Percentiles rank a stretch among this genome's conserved stretches.
Evolutionary conservation across 345 rosid species (phyloP).

Genomic region (Eutrema heterophyllum): DNA sequence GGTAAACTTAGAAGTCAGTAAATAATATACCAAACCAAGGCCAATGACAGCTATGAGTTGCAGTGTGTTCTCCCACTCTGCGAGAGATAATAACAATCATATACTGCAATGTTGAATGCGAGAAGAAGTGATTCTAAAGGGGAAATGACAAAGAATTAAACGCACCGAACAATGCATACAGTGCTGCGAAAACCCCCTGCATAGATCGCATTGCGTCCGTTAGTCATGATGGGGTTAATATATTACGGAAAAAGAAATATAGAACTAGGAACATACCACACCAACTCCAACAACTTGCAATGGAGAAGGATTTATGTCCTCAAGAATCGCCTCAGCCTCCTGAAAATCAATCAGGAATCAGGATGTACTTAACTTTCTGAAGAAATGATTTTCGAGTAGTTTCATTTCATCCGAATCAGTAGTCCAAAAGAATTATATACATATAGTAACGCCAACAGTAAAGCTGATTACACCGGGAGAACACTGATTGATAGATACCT

Average conservation of each 20-base stretch:
- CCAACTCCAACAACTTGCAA: slow-evolving; percentile 61
- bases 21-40: slow-evolving; percentile 52
- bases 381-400: not conserved
- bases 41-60: slow-evolving; percentile 79
- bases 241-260: not conserved
- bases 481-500: slow-evolving; percentile 41
- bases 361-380: not conserved
- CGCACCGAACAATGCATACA: slow-evolving; percentile 65
- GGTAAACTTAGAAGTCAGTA: not conserved
- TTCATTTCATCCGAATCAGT: not conserved
- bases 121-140: not conserved
- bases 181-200: slow-evolving; percentile 61
- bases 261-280: slow-evolving; percentile 51
- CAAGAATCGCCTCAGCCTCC: slow-evolving; percentile 95
- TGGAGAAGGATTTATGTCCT: slow-evolving; percentile 72
- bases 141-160: slow-evolving; percentile 13
- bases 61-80: slow-evolving; percentile 92
- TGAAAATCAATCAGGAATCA: slow-evolving; percentile 25
- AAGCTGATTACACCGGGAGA: not conserved
- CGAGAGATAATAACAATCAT: slow-evolving; percentile 13
- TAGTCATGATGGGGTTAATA: slow-evolving; percentile 2
- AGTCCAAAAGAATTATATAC: not conserved
- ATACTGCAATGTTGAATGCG: not conserved
- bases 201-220: not conserved
- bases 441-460: not conserved